Base-by-base conservation (phyloP, 2,329 filamentous ascomycete species). In the Eurotiales sp. region DNA sequence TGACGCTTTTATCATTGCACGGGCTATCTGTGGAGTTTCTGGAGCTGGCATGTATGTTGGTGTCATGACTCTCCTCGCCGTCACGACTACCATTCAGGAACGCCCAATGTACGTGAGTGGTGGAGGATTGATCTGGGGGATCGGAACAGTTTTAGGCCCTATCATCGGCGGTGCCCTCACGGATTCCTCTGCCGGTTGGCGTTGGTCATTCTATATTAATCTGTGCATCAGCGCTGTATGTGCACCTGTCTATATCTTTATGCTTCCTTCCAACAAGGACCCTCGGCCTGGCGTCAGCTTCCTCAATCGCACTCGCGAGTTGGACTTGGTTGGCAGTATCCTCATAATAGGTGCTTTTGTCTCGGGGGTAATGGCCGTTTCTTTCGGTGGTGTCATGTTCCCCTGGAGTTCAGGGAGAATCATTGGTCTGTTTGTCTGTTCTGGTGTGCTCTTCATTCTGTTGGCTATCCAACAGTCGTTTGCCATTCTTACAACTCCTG, bases 361-460 rank as follows among this genome's bases (percentile, higher is more conserved):
- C 2, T 63, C 62, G 8, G 57, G 76, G 37, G 64, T 77, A 21
- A 69, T 82, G 63, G 76, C 70, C 6, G 70, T 81, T 51, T 69
- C 67, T 46, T 77, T 80, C 41, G 78, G 77, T 4, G 79, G 79
- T 2, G 61, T 63, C 0, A 30, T 71, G 8, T 82, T 73, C 49
- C 56, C 67, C 0, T 83, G 80, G 78, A 60, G 64, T 34, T 70
- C 65, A 3, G 67, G 67, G 0, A 61, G 67, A 0, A 68, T 72
- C 10, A 78, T 83, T 43, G 69, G 68, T 1, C 64, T 76, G 3
- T 80, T 78, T 56, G 65, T 76, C 14, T 61, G 77, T 1, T 75
- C 73, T 17, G 76, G 65, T 1, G 64, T 77, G 0, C 59, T 76
- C 0, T 64, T 75, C 36, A 60, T 76, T 34, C 53, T 64, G 6